Evolutionary conservation across 2,329 filamentous ascomycete species (phyloP), one percentile per base, ranked within the genome.

Genomic region (Alternaria sp.): DNA sequence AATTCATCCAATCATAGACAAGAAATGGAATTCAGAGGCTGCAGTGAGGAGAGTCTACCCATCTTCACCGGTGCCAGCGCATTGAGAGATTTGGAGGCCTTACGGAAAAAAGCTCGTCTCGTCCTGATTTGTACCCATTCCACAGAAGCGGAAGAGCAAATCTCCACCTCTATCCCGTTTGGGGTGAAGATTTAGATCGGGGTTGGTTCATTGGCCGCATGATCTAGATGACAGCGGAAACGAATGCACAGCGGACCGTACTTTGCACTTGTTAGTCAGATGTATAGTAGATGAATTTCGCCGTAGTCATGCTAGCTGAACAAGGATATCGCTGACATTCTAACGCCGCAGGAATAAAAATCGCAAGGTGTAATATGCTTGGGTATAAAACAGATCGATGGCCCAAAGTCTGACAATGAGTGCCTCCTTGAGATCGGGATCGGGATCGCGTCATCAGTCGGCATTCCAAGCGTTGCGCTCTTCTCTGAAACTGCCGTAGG

Each of bases 401-500:
- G 55, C 52, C 43, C 44, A 56, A 28, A 51, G 45, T 40, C 57
- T 53, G 36, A 63, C 44, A 15, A 47, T 50, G 46, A 32, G 43
- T 21, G 26, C 45, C 30, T 19, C 32, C 19, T 26, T 59, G 49
- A 40, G 28, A 49, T 36, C 21, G 28, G n/a, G 8, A 49, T 52
- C 47, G 26, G 36, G 19, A 15, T 26, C 46, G 25, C 32, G 40
- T 66, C 65, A 67, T 63, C 65, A 62, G n/a, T 55, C 36, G 36
- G 74, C 69, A 28, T 76, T 78, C 81, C 81, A 83, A 8, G 75
- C 77, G 55, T 81, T 77, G 13, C 79, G 74, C 67, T 83, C 81
- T 43, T 82, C 81, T 62, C 77, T 71, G 63, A 81, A 82, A 68
- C 80, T 82, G 60, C 79, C 80, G 57, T 81, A 82, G n/a, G 79